Evolutionary conservation across 202 grass and related monocot species (phyloP), one percentile per base, ranked within the genome.

Genomic region (Zoysia matrella): DNA sequence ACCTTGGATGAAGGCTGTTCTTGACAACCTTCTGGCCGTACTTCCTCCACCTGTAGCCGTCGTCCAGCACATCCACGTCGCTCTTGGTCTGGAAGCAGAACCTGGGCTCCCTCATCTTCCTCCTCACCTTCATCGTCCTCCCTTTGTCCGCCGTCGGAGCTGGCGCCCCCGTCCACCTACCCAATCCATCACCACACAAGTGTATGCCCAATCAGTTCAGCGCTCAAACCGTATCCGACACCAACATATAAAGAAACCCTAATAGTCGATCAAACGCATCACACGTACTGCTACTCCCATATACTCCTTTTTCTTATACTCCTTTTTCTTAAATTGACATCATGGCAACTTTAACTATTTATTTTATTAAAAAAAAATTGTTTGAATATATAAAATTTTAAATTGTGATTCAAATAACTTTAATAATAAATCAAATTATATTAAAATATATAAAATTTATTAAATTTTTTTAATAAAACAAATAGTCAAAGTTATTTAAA

Each of bases 81-180:
- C 95, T 98, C 86, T 92, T 95, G 51, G 95, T 98, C 80, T 98
- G 95, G 88, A 98, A 98, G 87, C 92, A 98, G 73, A 98, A 98
- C 77, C 95, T 94, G 30, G 95, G 95, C 75, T 98, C 95, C 69
- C 95, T 95, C 90, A 95, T 98, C 80, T 98, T 98, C 84, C 95
- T 90, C 82, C 95, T 91, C 60, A 82, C 88, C 81, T 98, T 98
- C 84, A 98, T 83, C 61, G 61, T 41, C 82, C 92, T 93, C 47
- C 90, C 88, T 82, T 92, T 91, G 79, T 90, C 95, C 14, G 56
- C 71, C 2, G 78, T 67, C 78, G 58, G 73, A 44, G 72, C n/a
- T 52, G 85, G 18, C 22, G 22, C 22, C 66, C 82, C 87, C 72
- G 89, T 97, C 91, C 91, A 93, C 94, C 94, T 97, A 83, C 50